Evolutionary conservation across 345 rosid species (phyloP).

Genomic region (Populus deltoides): DNA sequence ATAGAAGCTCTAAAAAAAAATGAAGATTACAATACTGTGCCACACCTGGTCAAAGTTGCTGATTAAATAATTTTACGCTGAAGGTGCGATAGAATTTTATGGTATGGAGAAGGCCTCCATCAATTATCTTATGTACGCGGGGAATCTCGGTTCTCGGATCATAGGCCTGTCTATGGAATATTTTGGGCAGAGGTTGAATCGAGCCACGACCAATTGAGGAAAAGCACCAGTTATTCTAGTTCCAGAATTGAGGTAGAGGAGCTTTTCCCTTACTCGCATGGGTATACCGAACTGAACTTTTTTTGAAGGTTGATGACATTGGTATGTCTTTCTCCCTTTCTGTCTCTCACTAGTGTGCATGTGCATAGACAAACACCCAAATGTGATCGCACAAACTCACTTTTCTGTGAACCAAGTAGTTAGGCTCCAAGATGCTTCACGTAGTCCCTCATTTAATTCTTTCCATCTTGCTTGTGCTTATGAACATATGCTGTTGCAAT

Average conservation of each 20-base stretch:
- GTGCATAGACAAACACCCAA: not conserved
- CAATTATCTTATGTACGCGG: constrained; percentile 86
- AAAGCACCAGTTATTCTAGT: constrained; percentile 66
- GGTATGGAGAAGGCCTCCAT: constrained; percentile 96
- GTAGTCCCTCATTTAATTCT: not conserved
- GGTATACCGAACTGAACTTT: constrained; percentile 91
- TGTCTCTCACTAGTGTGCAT: not conserved
- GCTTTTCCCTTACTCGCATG: constrained; percentile 80
- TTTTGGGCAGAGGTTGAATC: constrained; percentile 95
- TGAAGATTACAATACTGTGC: not conserved
- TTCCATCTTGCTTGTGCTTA: not conserved
- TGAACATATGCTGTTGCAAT: not conserved
- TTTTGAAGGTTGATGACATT: constrained; percentile 43
- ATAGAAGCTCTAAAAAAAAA: not conserved
- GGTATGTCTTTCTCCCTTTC: constrained; percentile 9
- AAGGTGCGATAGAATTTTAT: constrained; percentile 95
- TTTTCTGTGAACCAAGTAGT: not conserved
- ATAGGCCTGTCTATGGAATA: constrained; percentile 92
- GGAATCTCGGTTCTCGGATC: constrained; percentile 94
- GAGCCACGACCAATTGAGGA: constrained; percentile 63
- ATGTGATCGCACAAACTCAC: not conserved
- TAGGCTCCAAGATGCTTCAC: not conserved
- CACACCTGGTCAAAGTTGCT: constrained; percentile 2
- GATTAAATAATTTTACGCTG: constrained; percentile 14
- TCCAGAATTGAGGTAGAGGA: constrained; percentile 88